Evolutionary conservation across 768 basidiomycete genomes (phyloP).

Genomic region (Cubamyces lactineus): DNA sequence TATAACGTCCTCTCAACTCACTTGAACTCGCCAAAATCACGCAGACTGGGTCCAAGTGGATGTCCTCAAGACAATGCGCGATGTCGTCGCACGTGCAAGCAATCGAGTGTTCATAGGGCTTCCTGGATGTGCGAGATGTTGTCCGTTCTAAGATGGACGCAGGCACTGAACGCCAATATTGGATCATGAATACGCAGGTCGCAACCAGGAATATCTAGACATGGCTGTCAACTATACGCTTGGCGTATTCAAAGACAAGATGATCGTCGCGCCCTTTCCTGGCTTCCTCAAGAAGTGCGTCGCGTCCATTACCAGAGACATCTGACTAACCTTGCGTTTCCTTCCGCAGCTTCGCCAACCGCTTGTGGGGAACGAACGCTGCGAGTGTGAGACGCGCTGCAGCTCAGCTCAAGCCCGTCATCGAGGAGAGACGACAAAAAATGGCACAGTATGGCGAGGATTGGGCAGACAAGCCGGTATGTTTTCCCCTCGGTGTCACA

Average conservation of each 20-base stretch:
- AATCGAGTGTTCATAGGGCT: constrained; percentile 41
- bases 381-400: constrained; percentile 6
- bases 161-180: neutral
- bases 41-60: constrained; percentile 32
- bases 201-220: constrained; percentile 41
- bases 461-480: constrained; percentile 39
- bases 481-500: constrained; percentile 3
- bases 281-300: constrained; percentile 37
- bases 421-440: constrained; percentile 33
- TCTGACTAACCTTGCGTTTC: too few relatives aligned
- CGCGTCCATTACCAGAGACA: too few relatives aligned
- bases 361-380: too few relatives aligned
- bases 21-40: too few relatives aligned
- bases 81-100: constrained; percentile 33
- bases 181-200: constrained; percentile 39
- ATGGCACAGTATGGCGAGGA: constrained; percentile 31
- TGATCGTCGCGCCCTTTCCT: constrained; percentile 38
- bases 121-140: constrained; percentile 33
- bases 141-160: neutral
- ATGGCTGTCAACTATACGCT: constrained; percentile 37
- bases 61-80: constrained; percentile 24
- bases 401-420: constrained; percentile 35
- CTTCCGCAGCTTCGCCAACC: too few relatives aligned
- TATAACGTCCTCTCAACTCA: neutral
- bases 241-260: constrained; percentile 33